A percentile compares a stretch with the other conserved stretches of the same genome.
phyloP scores from a whole-genome alignment of 169 alveolate species.

The Pseudocohnilembus persalinus region DNA sequence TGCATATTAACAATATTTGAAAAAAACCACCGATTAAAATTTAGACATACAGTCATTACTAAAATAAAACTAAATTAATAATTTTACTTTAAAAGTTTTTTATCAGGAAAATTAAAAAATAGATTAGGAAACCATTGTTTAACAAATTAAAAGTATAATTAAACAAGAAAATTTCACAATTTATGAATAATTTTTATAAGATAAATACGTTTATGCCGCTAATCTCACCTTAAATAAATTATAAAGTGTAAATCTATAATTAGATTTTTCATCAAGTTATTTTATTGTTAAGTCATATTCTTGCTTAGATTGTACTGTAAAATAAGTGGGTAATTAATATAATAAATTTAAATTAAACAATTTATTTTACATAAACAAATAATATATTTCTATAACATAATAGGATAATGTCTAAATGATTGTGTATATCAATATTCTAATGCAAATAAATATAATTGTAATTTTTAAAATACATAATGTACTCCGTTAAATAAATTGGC shows the following conservation, averaged over 20 bases:
- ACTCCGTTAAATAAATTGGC: neutral
- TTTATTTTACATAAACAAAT: no score
- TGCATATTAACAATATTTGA: no score
- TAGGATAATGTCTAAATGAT: neutral
- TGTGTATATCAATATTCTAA: neutral
- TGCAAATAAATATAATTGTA: neutral
- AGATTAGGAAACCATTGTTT: no score
- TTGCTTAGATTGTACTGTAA: neutral
- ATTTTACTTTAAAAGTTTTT: no score
- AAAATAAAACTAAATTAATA: no score
- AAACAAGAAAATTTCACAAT: neutral
- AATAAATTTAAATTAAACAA: neutral
- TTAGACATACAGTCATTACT: no score
- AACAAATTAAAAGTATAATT: no score
- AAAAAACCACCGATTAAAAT: no score
- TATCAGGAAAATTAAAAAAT: no score
- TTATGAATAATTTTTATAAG: no score
- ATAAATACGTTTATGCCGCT: neutral
- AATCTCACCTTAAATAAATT: neutral
- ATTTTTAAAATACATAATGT: neutral
- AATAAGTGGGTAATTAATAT: neutral
- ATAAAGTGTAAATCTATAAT: no score
- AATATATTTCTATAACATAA: no score
- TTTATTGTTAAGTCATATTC: neutral
- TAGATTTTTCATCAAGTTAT: neutral